Evolutionary conservation across 108 stramenopile genomes (phyloP).

Genomic region (Pseudonitzschia multistriata): DNA sequence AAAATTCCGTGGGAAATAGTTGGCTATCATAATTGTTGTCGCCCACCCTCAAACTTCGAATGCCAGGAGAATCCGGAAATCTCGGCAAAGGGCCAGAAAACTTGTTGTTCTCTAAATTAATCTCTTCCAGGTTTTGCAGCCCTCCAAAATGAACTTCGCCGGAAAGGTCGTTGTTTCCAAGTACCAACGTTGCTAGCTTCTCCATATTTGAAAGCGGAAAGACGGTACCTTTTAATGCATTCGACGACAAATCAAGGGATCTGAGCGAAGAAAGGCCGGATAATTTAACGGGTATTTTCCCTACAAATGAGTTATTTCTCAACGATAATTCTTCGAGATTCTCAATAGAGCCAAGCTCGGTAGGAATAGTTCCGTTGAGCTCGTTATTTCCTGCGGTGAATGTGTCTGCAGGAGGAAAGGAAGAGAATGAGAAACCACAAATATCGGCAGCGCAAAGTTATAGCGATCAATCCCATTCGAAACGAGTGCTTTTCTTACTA

Average conservation of each 20-base stretch:
- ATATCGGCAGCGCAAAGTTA: neutral
- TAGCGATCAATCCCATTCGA: neutral
- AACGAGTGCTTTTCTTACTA: neutral
- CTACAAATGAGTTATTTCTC: conserved; percentile 48
- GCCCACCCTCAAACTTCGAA: neutral
- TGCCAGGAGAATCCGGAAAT: conserved; percentile 3
- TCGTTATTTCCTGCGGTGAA: conserved; percentile 40
- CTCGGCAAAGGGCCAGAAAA: conserved; percentile 20
- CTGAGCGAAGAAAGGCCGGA: conserved; percentile 18
- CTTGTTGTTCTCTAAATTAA: conserved; percentile 26
- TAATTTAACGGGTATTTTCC: conserved; percentile 31
- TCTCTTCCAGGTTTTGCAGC: neutral
- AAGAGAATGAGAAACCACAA: neutral
- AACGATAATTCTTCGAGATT: conserved; percentile 48
- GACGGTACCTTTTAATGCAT: conserved; percentile 38
- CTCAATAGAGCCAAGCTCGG: conserved; percentile 24
- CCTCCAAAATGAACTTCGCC: conserved; percentile 12
- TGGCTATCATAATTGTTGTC: conserved; percentile 9
- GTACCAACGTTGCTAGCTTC: neutral
- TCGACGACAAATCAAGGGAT: conserved; percentile 37
- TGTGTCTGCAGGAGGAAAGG: conserved; percentile 6
- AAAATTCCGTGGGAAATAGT: conserved; percentile 15
- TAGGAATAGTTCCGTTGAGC: conserved; percentile 22
- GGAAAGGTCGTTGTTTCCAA: conserved; percentile 17
- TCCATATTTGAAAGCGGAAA: conserved; percentile 35